Evolutionary conservation across 768 basidiomycete species (phyloP), one percentile per base, ranked within the genome.

Genomic region (Boletus tomentosulus): DNA sequence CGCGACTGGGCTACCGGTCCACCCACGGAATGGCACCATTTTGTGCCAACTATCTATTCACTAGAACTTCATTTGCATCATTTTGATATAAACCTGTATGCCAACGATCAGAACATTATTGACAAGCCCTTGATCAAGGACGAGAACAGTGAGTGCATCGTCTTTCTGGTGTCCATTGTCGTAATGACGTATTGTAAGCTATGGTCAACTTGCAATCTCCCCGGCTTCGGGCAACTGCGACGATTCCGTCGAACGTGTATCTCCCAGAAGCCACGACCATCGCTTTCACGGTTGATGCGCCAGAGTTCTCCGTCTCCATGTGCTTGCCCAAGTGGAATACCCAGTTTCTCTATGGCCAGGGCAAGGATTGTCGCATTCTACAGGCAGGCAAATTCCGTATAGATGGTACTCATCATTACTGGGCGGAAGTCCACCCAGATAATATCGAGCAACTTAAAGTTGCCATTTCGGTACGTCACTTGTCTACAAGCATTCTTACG

Each of bases 41-140:
- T 94, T 68, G 77, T 93, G 22, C 95, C 96, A 0, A 92, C 81
- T 68, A 65, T 84, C 7, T 98, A 98, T 70, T 68, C 69, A 15
- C 70, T 95, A 58, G 76, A 86, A 46, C 58, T 97, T 46, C 78
- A 84, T 52, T 69, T 98, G 54, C 77, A 85, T 65, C 84, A 92
- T 62, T 95, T 85, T 69, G 79, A 82, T 54, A 66, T 96, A 47
- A 87, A 88, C 60, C 66, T 90, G 25, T 95, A 91, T 65, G 83
- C 90, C 48, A 98, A 98, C 65, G 96, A 98, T 69, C 92, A 93
- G 64, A 98, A 98, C 65, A 92, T 98, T 65, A 89, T 98, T 47
- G 92, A 97, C 73, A 89, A 88, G 56, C 92, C 94, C 3, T 72
- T 86, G 33, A 74, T 85, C 53, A 74, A 72, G 52, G 87, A 92